A percentile compares a stretch with the other conserved stretches of the same genome.
Evolutionary conservation across 2,329 filamentous ascomycete species (phyloP).

Genomic region (Setomelanomma holmii): DNA sequence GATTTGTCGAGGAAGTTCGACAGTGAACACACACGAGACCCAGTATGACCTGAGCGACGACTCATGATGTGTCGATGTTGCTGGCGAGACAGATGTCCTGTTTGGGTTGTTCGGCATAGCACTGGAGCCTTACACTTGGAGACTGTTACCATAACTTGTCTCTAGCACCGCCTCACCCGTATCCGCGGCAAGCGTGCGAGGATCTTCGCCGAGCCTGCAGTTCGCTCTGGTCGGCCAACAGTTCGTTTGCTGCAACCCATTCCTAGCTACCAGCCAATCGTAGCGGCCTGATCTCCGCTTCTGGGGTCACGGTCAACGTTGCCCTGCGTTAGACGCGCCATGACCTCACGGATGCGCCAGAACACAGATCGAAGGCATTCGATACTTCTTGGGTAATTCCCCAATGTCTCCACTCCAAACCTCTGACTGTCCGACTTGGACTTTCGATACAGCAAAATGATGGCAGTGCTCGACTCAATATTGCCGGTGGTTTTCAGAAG

Average conservation of each 20-base stretch:
- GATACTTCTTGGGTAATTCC: slow-evolving; percentile 14
- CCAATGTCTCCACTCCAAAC: slow-evolving; percentile 13
- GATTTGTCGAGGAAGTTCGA: neutral
- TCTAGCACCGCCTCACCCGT: slow-evolving; percentile 16
- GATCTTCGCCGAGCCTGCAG: slow-evolving; percentile 23
- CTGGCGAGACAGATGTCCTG: neutral
- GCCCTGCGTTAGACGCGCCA: slow-evolving; percentile 32
- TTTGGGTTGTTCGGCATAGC: neutral
- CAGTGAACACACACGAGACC: neutral
- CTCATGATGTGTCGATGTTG: neutral
- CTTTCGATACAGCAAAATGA: slow-evolving; percentile 15
- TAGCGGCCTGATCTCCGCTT: slow-evolving; percentile 22
- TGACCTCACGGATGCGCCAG: slow-evolving; percentile 34
- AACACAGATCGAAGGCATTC: slow-evolving; percentile 27
- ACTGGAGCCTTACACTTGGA: neutral
- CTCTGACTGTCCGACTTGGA: slow-evolving; percentile 1
- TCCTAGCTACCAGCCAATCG: slow-evolving; percentile 27
- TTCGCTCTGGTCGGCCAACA: slow-evolving; percentile 17
- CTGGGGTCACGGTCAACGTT: slow-evolving; percentile 31
- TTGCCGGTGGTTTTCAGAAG: slow-evolving; percentile 42
- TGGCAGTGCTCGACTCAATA: slow-evolving; percentile 47
- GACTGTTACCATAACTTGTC: neutral
- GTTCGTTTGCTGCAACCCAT: slow-evolving; percentile 20
- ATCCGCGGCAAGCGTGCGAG: slow-evolving; percentile 10
- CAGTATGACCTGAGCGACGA: neutral